Conservation (phyloP, 2,329 filamentous ascomycete species). For the Diaporthe vaccinii region DNA sequence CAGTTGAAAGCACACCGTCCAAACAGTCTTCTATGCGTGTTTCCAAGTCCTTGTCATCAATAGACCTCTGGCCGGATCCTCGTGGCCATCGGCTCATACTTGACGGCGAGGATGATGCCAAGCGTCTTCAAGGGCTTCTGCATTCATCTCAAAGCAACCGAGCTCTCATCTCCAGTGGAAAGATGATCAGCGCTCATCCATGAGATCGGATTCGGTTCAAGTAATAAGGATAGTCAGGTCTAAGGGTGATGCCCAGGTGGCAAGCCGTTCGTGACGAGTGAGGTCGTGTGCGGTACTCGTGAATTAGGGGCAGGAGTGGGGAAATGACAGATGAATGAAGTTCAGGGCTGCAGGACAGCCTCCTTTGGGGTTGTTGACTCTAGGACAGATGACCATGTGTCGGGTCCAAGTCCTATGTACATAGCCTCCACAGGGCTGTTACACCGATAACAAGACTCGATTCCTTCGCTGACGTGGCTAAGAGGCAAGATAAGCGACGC, state of each 20-base stretch:
- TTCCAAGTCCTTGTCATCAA: not conserved
- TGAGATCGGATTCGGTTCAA: not conserved
- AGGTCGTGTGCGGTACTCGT: not conserved
- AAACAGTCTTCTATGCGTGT: constrained; percentile 20
- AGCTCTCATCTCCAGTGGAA: not conserved
- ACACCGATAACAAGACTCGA: not conserved
- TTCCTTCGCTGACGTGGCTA: not conserved
- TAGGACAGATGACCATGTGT: not conserved
- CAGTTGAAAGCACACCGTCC: not conserved
- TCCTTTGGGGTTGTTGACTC: not conserved
- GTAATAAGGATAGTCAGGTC: not conserved
- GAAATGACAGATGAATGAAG: not conserved
- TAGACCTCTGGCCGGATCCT: not conserved
- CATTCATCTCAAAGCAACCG: not conserved
- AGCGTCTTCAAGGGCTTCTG: not conserved
- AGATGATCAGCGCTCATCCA: not conserved
- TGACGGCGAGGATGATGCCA: not conserved
- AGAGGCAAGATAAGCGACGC: constrained; percentile 12
- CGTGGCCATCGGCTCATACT: not conserved
- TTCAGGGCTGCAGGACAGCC: not conserved
- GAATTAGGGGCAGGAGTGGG: not conserved
- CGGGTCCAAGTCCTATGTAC: constrained; percentile 1
- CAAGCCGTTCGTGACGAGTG: not conserved
- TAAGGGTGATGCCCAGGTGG: no score
- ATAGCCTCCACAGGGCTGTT: constrained; percentile 1